Base-by-base conservation (phyloP, 1,284 basidiomycete species). In the Heterobasidion parviporum region DNA sequence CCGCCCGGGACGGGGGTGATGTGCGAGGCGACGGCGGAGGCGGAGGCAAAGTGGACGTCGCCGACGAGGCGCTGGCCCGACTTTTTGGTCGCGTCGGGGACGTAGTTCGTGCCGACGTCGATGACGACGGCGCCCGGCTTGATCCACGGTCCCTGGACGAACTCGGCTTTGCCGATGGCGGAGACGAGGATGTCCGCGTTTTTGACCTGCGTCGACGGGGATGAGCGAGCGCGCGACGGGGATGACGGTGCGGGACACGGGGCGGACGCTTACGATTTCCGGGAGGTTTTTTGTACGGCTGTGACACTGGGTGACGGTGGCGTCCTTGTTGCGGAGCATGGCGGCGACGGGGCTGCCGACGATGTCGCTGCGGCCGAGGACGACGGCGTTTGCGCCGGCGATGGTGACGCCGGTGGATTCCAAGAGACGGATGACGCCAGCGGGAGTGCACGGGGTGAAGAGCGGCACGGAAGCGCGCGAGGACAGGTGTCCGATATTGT, bases 1-100 rank as follows among this genome's bases (percentile, higher is more conserved):
- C 97, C 97, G 68, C 94, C 94, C 0, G 97, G 97, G 15, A 99
- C 97, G 47, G 97, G 97, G 0, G 97, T 99, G 68, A 99, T 98
- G 70, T 87, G 77, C 4, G 89, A 87, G 7, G 95, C 96, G 59
- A 91, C 84, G 56, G 79, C 69, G 52, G 81, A 75, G 36, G 92
- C 96, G 12, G 87, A 81, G 5, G 80, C 79, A 68, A 85, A 98
- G 65, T 98, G 87, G 57, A 99, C 94, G 72, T 99, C 97, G 52
- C 97, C 97, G 58, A 99, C 94, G 16, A 99, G 82, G 59, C 97
- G 89, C 68, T 96, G 90, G 49, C 97, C 97, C 8, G 91, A 90
- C 75, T 99, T 99, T 74, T 96, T 98, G 63, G 85, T 86, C 4
- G 81, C 68, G 71, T 98, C 94, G 60, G 92, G 87, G 58, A 99